These are phyloP conservation scores for Ascochyta clinopodiicola DNA, from an alignment of 2,329 filamentous ascomycete species.

Conservation along the genomic window DNA sequence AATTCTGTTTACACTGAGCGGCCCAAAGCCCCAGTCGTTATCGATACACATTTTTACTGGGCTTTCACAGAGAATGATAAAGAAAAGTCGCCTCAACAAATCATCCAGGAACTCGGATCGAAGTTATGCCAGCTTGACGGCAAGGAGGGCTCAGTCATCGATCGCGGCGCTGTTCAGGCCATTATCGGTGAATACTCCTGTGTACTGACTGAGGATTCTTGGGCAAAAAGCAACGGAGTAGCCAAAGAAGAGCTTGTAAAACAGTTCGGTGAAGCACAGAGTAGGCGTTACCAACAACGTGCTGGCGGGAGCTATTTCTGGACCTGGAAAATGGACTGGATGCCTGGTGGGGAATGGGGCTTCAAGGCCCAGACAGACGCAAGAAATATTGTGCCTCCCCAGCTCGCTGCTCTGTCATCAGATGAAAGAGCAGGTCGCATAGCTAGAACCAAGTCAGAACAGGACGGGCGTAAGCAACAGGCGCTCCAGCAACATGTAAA, in stretches of 20 bases:
- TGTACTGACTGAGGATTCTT: conserved; percentile 60
- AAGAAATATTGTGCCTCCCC: conserved; percentile 48
- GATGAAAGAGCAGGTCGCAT: conserved; percentile 37
- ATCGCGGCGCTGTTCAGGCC: conserved; percentile 59
- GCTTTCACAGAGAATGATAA: conserved; percentile 63
- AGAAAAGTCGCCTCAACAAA: conserved; percentile 58
- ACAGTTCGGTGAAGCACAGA: conserved; percentile 59
- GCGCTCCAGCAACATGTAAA: conserved; percentile 54
- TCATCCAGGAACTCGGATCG: conserved; percentile 54
- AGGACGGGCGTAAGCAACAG: conserved; percentile 42
- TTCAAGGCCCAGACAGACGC: conserved; percentile 61
- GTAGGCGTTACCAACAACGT: conserved; percentile 56
- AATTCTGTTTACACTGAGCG: conserved; percentile 43
- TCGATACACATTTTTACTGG: conserved; percentile 68
- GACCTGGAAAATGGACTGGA: conserved; percentile 69
- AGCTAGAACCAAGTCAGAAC: conserved; percentile 50
- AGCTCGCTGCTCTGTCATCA: conserved; percentile 31
- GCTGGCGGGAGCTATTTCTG: conserved; percentile 64
- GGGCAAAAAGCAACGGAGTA: conserved; percentile 47
- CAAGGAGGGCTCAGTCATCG: conserved; percentile 56
- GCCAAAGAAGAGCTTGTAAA: conserved; percentile 50
- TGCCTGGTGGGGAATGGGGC: conserved; percentile 67
- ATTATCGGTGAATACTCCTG: conserved; percentile 67
- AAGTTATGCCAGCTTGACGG: conserved; percentile 57
- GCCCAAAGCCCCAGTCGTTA: conserved; percentile 56